Percentiles rank a stretch among this genome's conserved stretches.
Conservation (phyloP, 495 filamentous ascomycete species). For the Penicillium argentinense region DNA sequence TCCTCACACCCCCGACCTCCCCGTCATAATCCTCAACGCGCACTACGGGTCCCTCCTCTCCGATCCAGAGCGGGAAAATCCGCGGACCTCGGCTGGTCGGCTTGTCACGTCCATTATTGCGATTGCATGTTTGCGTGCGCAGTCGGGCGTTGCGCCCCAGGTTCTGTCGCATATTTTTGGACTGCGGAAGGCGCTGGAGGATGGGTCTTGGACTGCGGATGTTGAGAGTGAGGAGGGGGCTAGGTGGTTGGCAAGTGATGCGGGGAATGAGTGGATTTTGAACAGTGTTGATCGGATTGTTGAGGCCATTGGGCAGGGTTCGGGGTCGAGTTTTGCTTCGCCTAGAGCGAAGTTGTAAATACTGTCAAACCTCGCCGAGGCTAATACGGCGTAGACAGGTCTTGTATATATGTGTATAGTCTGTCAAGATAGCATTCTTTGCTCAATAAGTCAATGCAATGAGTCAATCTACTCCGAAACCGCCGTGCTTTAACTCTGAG, state of each 20-base stretch:
- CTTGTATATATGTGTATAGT: neutral
- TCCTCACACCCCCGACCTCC: constrained; percentile 74
- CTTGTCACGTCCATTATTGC: constrained; percentile 67
- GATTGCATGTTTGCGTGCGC: constrained; percentile 66
- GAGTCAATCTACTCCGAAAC: no score
- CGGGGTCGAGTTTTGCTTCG: constrained; percentile 61
- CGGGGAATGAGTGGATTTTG: constrained; percentile 71
- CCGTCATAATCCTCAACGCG: constrained; percentile 67
- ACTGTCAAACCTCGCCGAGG: no score
- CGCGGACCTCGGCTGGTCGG: constrained; percentile 54
- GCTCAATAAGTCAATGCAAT: no score
- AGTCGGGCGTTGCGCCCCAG: constrained; percentile 77
- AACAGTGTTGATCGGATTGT: constrained; percentile 68
- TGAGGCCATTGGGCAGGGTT: constrained; percentile 57
- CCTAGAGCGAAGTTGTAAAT: constrained; percentile 51
- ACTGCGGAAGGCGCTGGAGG: constrained; percentile 67
- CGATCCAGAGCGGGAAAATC: constrained; percentile 57
- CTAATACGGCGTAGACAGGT: no score
- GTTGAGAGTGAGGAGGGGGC: constrained; percentile 56
- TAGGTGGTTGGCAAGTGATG: constrained; percentile 67
- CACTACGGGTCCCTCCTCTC: constrained; percentile 71
- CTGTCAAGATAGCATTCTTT: no score
- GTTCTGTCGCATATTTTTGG: constrained; percentile 76
- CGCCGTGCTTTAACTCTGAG: no score
- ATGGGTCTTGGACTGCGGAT: constrained; percentile 56